Evolutionary conservation across 129 eudicot species (phyloP).

Genomic region (Helianthus tuberosus): DNA sequence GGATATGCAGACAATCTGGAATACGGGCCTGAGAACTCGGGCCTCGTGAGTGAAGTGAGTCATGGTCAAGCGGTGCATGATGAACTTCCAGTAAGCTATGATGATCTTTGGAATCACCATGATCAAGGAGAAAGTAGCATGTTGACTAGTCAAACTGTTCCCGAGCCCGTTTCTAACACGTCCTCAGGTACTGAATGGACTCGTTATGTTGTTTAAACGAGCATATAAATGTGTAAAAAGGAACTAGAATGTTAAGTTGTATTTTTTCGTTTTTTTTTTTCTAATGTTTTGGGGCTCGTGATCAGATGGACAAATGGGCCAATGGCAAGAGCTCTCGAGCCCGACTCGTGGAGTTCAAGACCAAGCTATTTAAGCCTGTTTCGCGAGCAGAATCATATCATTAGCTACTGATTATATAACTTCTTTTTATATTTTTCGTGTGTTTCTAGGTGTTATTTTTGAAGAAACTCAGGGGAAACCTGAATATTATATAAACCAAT

Average conservation of each 20-base stretch:
- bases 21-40: slow-evolving; percentile 37
- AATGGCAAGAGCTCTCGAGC: slow-evolving; percentile 73
- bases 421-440: background rate
- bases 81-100: slow-evolving; percentile 33
- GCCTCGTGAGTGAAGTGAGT: slow-evolving; percentile 33
- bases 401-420: slow-evolving; percentile 44
- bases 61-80: slow-evolving; percentile 32
- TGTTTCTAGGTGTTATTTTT: slow-evolving; percentile 70
- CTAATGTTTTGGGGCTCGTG: slow-evolving; percentile 64
- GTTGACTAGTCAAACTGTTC: slow-evolving; percentile 33
- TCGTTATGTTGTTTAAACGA: background rate
- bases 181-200: slow-evolving; percentile 58
- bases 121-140: slow-evolving; percentile 37
- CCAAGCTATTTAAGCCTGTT: slow-evolving; percentile 57
- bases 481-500: slow-evolving; percentile 40
- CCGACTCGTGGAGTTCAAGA: slow-evolving; percentile 77
- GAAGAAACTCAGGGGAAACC: slow-evolving; percentile 42
- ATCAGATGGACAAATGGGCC: slow-evolving; percentile 52
- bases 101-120: slow-evolving; percentile 48
- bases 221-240: background rate
- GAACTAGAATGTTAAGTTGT: slow-evolving; percentile 3
- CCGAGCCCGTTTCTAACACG: slow-evolving; percentile 19
- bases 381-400: slow-evolving; percentile 12
- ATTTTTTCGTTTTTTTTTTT: background rate
- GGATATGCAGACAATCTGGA: slow-evolving; percentile 31